These are phyloP conservation scores for Sutorius eximius DNA, from an alignment of 1,284 basidiomycete genomes.

Conservation along the genomic window DNA sequence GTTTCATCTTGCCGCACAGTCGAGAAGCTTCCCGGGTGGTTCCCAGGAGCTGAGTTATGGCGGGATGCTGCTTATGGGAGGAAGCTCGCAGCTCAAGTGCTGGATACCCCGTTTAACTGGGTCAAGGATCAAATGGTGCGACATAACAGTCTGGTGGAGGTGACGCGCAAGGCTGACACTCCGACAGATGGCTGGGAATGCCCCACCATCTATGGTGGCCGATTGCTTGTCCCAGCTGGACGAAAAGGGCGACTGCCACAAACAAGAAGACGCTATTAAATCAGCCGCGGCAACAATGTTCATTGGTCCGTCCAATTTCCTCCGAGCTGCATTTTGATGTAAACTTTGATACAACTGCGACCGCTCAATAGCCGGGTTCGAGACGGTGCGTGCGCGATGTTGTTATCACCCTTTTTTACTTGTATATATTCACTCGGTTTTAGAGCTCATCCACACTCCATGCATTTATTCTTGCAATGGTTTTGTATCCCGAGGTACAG, in stretches of 20 bases:
- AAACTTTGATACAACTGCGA: neutral
- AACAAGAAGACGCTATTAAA: constrained; percentile 27
- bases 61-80: constrained; percentile 22
- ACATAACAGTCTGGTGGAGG: neutral
- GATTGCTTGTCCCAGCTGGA: constrained; percentile 24
- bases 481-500: constrained; percentile 39
- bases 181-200: constrained; percentile 13
- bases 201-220: constrained; percentile 25
- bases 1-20: constrained; percentile 29
- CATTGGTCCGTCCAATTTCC: constrained; percentile 18
- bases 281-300: constrained; percentile 22
- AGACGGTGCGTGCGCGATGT: constrained; percentile 21
- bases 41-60: constrained; percentile 43
- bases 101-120: constrained; percentile 27
- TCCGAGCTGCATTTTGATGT: neutral
- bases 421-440: neutral
- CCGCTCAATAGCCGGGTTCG: constrained; percentile 24
- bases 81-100: constrained; percentile 15
- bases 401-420: neutral
- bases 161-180: neutral
- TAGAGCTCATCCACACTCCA: constrained; percentile 30
- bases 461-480: constrained; percentile 39
- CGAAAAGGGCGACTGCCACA: constrained; percentile 12
- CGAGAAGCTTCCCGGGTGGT: constrained; percentile 42
- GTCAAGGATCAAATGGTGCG: constrained; percentile 23